Evolutionary conservation across 1,284 basidiomycete genomes (phyloP), one percentile per base, ranked within the genome.

Genomic region (Naganishia albida): DNA sequence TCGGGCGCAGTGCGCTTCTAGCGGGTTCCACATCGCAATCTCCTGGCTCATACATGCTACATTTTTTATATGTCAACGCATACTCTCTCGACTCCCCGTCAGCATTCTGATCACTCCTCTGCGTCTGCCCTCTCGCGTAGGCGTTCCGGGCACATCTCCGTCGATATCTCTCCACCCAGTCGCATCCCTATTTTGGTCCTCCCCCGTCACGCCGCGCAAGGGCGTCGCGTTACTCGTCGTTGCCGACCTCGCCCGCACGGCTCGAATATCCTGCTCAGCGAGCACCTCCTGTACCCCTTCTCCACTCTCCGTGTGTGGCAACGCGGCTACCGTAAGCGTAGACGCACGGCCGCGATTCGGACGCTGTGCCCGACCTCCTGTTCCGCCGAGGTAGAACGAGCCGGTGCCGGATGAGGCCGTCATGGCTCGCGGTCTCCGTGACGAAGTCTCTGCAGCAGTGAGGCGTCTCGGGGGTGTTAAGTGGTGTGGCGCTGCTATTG

Each of bases 341-440:
- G 46, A 50, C 7, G 67, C 63, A 10, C 68, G 28, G n/a, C 56
- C 67, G 3, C 42, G 44, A 23, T 69, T 42, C 1, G 68, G 64
- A 38, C 76, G 66, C 43, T 76, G 72, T 10, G 77, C 77, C 55
- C 78, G 69, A 10, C 78, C 78, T 38, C 78, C 78, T 10, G 74
- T 75, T 3, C 78, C 78, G 15, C 78, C 78, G 6, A 80, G 70
- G 0, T 73, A 75, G 64, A 78, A 80, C 13, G 71, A 69, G 59
- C 68, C 76, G 7, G 69, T 57, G 16, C 67, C 67, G 26, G 67
- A 68, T 0, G 73, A 64, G 1, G 68, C 62, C 0, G 72, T 73
- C 20, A 67, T 43, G 15, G 71, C 72, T 12, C 72, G 54, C 0
- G 72, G 68, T 26, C 71, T 62, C 2, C 55, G 18, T 12, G 42